phyloP scores from a whole-genome alignment of 345 rosid genomes.

The Noccaea caerulescens region DNA sequence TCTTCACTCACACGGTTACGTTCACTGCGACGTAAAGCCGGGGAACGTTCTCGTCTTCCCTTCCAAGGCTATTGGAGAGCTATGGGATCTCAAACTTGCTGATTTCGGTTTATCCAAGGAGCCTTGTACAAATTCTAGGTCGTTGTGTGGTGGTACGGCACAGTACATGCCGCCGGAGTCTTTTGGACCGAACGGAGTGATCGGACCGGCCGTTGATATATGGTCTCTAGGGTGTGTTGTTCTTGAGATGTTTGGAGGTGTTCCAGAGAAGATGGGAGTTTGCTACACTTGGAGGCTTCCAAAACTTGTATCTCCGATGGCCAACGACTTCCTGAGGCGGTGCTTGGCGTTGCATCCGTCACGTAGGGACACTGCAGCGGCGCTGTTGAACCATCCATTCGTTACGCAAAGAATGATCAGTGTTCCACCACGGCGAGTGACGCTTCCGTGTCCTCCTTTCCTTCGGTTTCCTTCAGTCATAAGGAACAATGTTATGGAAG shows the following conservation, averaged over 20 bases:
- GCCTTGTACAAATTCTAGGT: conserved; percentile 6
- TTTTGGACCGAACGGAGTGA: not conserved
- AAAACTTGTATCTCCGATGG: not conserved
- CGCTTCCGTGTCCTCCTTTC: not conserved
- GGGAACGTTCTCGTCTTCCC: conserved; percentile 21
- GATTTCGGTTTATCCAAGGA: conserved; percentile 32
- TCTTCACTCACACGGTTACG: conserved; percentile 28
- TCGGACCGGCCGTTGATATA: conserved; percentile 21
- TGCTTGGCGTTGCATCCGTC: conserved; percentile 14
- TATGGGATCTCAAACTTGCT: conserved; percentile 21
- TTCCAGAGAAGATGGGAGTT: not conserved
- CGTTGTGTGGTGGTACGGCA: not conserved
- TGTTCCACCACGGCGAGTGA: too few relatives aligned
- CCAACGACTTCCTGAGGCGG: conserved; percentile 17
- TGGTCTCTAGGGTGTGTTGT: conserved; percentile 35
- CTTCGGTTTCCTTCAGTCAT: not conserved
- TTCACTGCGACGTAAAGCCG: conserved; percentile 24
- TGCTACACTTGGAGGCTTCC: conserved; percentile 8
- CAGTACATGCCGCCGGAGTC: conserved; percentile 21
- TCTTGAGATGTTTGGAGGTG: conserved; percentile 32
- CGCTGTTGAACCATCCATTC: conserved; percentile 25
- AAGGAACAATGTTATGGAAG: not conserved
- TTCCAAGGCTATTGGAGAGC: not conserved
- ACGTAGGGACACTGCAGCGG: conserved; percentile 8
- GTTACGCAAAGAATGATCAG: conserved; percentile 3